These are phyloP conservation scores for Millerozyma acaciae DNA, from an alignment of 805 yeast species.

Conservation along the genomic window DNA sequence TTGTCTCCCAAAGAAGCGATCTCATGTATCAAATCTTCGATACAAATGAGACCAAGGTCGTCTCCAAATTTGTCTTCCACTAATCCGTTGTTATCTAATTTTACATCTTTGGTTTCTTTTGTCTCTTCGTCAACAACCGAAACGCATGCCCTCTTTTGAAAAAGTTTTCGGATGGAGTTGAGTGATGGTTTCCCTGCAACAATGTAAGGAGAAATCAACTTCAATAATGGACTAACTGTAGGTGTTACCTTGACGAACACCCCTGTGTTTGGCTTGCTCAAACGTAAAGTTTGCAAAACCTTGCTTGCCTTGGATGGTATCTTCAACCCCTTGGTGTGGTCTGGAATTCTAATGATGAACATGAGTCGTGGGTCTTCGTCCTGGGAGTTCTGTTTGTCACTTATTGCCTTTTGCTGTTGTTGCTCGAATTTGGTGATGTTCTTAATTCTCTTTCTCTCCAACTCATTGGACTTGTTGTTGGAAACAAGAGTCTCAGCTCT, in stretches of 20 bases:
- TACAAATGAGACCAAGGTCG: conserved; percentile 63
- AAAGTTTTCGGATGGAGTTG: conserved; percentile 62
- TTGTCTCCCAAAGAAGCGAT: conserved; percentile 58
- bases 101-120: conserved; percentile 30
- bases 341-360: conserved; percentile 64
- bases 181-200: conserved; percentile 74
- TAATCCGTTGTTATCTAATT: conserved; percentile 68
- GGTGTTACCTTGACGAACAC: conserved; percentile 65
- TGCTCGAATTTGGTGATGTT: conserved; percentile 55
- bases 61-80: conserved; percentile 68
- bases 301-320: conserved; percentile 63
- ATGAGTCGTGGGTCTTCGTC: conserved; percentile 42
- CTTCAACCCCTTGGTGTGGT: conserved; percentile 54
- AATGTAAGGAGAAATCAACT: conserved; percentile 67
- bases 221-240: conserved; percentile 58
- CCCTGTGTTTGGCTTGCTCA: conserved; percentile 59
- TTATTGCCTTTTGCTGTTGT: conserved; percentile 40
- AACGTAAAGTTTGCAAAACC: conserved; percentile 57
- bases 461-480: conserved; percentile 57
- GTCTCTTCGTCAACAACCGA: conserved; percentile 28
- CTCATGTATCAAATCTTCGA: conserved; percentile 77
- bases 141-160: conserved; percentile 74
- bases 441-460: conserved; percentile 66
- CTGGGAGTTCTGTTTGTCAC: conserved; percentile 14
- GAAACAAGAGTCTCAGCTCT: conserved; percentile 75